Conservation (phyloP, 2,329 filamentous ascomycete species). For the Phoma herbarum region DNA sequence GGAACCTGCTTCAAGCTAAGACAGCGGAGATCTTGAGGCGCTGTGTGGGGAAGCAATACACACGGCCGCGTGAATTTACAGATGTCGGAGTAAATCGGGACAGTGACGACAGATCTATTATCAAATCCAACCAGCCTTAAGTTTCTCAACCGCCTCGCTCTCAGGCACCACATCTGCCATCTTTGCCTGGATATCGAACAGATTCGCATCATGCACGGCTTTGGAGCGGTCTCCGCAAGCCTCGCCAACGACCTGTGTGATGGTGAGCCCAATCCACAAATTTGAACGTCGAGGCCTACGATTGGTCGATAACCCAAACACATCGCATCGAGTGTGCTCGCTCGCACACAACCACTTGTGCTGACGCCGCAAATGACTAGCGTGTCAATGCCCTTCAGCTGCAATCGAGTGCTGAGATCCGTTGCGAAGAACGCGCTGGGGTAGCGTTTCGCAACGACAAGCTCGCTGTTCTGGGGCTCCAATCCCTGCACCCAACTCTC, state of each 20-base stretch:
- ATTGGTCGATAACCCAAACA: conserved; percentile 57
- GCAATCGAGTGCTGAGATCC: conserved; percentile 53
- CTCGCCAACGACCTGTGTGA: conserved; percentile 51
- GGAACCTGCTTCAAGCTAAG: not conserved
- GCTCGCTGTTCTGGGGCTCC: conserved; percentile 47
- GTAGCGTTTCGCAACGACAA: conserved; percentile 56
- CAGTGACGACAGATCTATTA: conserved; percentile 10
- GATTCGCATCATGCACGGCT: conserved; percentile 56
- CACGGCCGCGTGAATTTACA: conserved; percentile 10
- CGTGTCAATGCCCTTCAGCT: conserved; percentile 53
- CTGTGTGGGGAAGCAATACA: conserved; percentile 5
- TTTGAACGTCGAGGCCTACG: conserved; percentile 42
- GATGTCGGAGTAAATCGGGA: conserved; percentile 16
- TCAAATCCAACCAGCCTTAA: conserved; percentile 50
- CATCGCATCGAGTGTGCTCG: conserved; percentile 57
- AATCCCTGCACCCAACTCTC: conserved; percentile 53
- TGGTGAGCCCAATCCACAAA: conserved; percentile 17
- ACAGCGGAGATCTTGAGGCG: not conserved
- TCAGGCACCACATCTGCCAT: conserved; percentile 58
- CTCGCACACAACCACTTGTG: conserved; percentile 59
- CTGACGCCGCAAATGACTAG: conserved; percentile 59
- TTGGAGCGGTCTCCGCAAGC: conserved; percentile 58
- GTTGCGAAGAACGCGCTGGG: conserved; percentile 59
- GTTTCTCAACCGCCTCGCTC: conserved; percentile 52
- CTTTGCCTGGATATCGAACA: conserved; percentile 59